Conservation (phyloP, 495 filamentous ascomycete genomes). For the Tuber microsphaerosporum region DNA sequence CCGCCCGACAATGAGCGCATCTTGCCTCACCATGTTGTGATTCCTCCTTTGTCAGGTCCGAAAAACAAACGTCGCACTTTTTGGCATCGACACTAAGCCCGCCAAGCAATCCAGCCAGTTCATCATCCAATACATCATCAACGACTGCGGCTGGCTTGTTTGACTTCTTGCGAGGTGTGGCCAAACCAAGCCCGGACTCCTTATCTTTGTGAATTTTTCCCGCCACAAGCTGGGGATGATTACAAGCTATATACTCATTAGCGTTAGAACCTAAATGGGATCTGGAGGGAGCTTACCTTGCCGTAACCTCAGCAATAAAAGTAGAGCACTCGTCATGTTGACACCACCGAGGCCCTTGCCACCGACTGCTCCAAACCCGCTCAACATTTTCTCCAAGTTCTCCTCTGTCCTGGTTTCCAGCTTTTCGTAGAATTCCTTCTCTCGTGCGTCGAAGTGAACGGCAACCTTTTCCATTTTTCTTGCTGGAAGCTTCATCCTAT, state of each 20-base stretch:
- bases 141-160: slow-evolving; percentile 40
- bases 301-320: slow-evolving; percentile 75
- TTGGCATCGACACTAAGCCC: slow-evolving; percentile 71
- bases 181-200: slow-evolving; percentile 64
- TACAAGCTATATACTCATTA: slow-evolving; percentile 55
- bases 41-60: slow-evolving; percentile 57
- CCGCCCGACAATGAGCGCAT: slow-evolving; percentile 65
- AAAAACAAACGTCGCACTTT: slow-evolving; percentile 83
- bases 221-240: slow-evolving; percentile 81
- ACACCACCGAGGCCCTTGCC: slow-evolving; percentile 31
- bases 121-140: slow-evolving; percentile 61
- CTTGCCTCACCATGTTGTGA: slow-evolving; percentile 54
- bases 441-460: slow-evolving; percentile 68
- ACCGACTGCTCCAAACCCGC: slow-evolving; percentile 43
- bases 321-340: slow-evolving; percentile 58
- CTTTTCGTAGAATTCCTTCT: slow-evolving; percentile 75
- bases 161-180: slow-evolving; percentile 47
- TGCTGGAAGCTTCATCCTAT: slow-evolving; percentile 65
- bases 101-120: slow-evolving; percentile 75
- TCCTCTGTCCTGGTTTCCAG: slow-evolving; percentile 77
- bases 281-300: slow-evolving; percentile 47
- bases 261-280: neutral
- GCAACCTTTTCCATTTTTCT: slow-evolving; percentile 76
- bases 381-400: slow-evolving; percentile 82
- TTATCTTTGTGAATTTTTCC: slow-evolving; percentile 77